Evolutionary conservation across 202 grass and related monocot genomes (phyloP).

Genomic region (Zoysia matrella): DNA sequence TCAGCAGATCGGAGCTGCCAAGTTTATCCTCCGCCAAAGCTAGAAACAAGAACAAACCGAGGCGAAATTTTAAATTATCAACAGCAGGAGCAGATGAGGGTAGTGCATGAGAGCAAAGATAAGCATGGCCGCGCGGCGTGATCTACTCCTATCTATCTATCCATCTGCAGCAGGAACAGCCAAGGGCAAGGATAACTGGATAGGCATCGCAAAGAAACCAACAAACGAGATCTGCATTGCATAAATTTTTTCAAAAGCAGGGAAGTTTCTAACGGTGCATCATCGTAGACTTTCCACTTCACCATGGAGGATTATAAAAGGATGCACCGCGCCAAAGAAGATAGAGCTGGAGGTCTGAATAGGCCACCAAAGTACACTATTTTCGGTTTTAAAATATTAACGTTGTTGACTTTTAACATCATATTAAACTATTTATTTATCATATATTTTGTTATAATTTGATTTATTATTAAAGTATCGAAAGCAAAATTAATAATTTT

Average conservation of each 20-base stretch:
- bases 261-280: not conserved
- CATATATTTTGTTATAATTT: too few species aligned
- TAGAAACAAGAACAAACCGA: slow-evolving; percentile 16
- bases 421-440: too few species aligned
- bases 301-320: slow-evolving; percentile 4
- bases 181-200: slow-evolving; percentile 26
- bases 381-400: too few species aligned
- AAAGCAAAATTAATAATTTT: too few species aligned
- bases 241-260: not conserved
- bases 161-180: not conserved
- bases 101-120: slow-evolving; percentile 16
- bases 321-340: not conserved
- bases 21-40: slow-evolving; percentile 11
- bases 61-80: not conserved
- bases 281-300: slow-evolving; percentile 17
- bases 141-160: not conserved
- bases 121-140: slow-evolving; percentile 2
- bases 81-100: not conserved
- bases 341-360: slow-evolving; percentile 4
- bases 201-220: not conserved
- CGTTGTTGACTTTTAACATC: too few species aligned
- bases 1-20: not conserved
- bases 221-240: not conserved
- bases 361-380: not conserved
- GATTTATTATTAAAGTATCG: too few species aligned